Percentiles rank a stretch among this genome's conserved stretches.
phyloP scores from a whole-genome alignment of 2,329 filamentous ascomycete species.

The Xylaria sp. region DNA sequence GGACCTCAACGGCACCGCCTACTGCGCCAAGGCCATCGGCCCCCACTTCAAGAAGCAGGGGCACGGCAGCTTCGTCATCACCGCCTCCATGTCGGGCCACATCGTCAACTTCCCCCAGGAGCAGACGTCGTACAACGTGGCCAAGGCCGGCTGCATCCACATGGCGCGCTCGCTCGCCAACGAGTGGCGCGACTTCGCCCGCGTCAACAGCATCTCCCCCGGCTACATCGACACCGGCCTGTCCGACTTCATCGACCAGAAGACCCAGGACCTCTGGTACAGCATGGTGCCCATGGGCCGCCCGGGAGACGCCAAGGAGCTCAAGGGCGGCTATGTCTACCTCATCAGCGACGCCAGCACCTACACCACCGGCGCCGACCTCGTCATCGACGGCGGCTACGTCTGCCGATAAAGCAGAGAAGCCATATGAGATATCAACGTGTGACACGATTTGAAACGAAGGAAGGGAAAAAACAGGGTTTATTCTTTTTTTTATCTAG shows the following conservation, averaged over 20 bases:
- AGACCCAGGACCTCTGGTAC: constrained; percentile 38
- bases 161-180: constrained; percentile 51
- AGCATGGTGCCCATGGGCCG: constrained; percentile 46
- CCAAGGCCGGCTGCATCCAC: constrained; percentile 54
- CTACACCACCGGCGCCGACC: constrained; percentile 73
- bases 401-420: constrained; percentile 25
- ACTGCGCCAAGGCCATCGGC: constrained; percentile 63
- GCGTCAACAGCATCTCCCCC: constrained; percentile 63
- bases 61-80: constrained; percentile 64
- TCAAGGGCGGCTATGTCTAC: constrained; percentile 76
- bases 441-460: no score
- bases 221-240: constrained; percentile 57
- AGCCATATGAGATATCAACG: no score
- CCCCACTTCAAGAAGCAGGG: constrained; percentile 63
- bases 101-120: constrained; percentile 68
- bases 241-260: constrained; percentile 46
- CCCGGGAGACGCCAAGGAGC: constrained; percentile 64
- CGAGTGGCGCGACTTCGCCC: constrained; percentile 66
- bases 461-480: no score
- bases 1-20: constrained; percentile 68
- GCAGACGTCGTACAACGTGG: constrained; percentile 64
- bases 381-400: constrained; percentile 75
- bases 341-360: constrained; percentile 74
- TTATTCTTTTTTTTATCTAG: no score
- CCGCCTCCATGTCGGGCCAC: constrained; percentile 67